Evolutionary conservation across 2,329 filamentous ascomycete genomes (phyloP), one percentile per base, ranked within the genome.

Genomic region (Exophiala lecanii-corni): DNA sequence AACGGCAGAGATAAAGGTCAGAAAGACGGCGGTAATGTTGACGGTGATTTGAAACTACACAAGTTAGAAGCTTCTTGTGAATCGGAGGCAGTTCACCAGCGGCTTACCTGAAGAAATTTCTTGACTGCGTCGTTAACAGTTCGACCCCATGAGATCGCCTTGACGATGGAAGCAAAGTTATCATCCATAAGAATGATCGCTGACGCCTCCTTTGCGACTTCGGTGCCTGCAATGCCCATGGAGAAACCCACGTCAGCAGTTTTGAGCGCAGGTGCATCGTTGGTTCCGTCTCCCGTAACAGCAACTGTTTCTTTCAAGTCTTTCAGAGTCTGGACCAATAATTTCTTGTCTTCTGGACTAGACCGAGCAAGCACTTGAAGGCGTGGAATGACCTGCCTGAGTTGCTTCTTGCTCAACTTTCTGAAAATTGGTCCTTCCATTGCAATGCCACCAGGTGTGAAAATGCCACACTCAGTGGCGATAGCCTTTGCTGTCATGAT

Each of bases 171-270:
- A 19, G 81, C 76, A 64, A 91, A 91, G 67, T 89, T 89, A 65
- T 91, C 86, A 59, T 89, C 86, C 85, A 89, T 89, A 10, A 91
- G 72, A 55, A 91, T 88, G 49, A 91, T 91, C 26, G 84, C 83
- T 5, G 86, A 89, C 1, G 86, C 86, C 64, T 91, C 85, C 65
- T 89, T 89, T 34, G 86, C 86, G 28, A 91, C 85, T 62, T 89
- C 86, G 0, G 86, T 89, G 49, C 86, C 86, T 10, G 85, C 76
- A 40, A 89, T 86, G 54, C 86, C 86, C 86, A 91, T 91, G 13
- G 85, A 87, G 65, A 91, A 89, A 18, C 86, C 86, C 36, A 91
- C 82, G 58, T 91, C 85, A 5, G 86, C 86, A 57, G 82, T 82
- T 66, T 86, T 89, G 36, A 91, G 73, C n/a, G 86, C 86, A 18